Conservation (phyloP, 176 grass and related monocot species). For the Ensete glaucum region DNA sequence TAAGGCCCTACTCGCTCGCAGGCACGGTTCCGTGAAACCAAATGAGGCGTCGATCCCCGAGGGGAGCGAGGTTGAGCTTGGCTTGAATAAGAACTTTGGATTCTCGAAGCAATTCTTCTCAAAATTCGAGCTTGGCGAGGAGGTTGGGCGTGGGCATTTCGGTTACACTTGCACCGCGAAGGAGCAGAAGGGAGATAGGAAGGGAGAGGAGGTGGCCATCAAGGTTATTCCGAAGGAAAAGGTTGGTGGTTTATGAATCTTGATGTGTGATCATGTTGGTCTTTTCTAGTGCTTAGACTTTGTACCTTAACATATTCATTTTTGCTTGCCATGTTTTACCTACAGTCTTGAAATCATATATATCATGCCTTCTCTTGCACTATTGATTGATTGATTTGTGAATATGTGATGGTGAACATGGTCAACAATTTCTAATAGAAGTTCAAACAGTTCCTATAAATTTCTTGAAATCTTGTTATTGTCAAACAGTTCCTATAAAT, state of each 20-base stretch:
- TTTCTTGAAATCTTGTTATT: too few species aligned
- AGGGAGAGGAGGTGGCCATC: conserved; percentile 90
- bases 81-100: conserved; percentile 87
- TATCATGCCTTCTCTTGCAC: neutral
- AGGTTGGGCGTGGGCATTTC: conserved; percentile 94
- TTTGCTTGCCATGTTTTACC: neutral
- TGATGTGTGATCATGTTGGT: neutral
- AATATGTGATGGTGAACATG: neutral
- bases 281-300: neutral
- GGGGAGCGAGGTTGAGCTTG: conserved; percentile 67
- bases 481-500: neutral
- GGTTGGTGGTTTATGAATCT: conserved; percentile 36
- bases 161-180: conserved; percentile 87
- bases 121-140: conserved; percentile 89
- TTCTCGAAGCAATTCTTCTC: conserved; percentile 97
- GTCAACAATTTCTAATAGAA: too few species aligned
- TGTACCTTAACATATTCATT: neutral
- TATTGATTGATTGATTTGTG: neutral
- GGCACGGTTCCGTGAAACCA: conserved; percentile 86
- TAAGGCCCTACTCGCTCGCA: conserved; percentile 75
- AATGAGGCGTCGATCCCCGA: conserved; percentile 94
- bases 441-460: neutral
- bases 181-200: conserved; percentile 89
- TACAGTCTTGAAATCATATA: neutral
- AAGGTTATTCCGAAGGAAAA: conserved; percentile 97